Evolutionary conservation across 176 grass and related monocot species (phyloP).

Genomic region (Pontederia paniculata): DNA sequence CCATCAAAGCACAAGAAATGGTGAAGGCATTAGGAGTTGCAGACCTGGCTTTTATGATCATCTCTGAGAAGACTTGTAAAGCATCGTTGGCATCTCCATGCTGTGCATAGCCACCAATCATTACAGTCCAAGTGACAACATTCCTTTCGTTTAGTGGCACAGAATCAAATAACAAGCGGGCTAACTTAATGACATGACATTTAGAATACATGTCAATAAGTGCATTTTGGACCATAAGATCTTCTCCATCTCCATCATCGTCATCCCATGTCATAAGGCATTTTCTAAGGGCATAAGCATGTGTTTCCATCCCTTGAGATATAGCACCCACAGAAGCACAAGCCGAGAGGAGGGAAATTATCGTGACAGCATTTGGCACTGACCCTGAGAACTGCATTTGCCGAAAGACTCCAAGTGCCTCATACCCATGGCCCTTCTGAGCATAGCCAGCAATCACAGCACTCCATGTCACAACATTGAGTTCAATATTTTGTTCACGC

Average conservation of each 20-base stretch:
- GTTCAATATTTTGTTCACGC: conserved; percentile 42
- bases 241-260: conserved; percentile 28
- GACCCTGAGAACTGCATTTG: conserved; percentile 52
- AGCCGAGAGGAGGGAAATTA: conserved; percentile 71
- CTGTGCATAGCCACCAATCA: conserved; percentile 84
- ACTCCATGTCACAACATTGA: conserved; percentile 67
- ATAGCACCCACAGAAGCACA: conserved; percentile 67
- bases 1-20: conserved; percentile 73
- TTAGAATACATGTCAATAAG: conserved; percentile 94
- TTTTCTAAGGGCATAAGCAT: conserved; percentile 70
- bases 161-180: conserved; percentile 48
- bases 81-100: conserved; percentile 65
- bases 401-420: conserved; percentile 47
- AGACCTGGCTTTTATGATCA: conserved; percentile 36
- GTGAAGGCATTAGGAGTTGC: conserved; percentile 60
- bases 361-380: conserved; percentile 60
- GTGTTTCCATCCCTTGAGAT: conserved; percentile 58
- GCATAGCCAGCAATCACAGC: conserved; percentile 72
- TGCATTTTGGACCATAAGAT: conserved; percentile 66
- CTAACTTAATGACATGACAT: conserved; percentile 47
- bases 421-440: conserved; percentile 51
- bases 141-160: conserved; percentile 43
- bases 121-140: conserved; percentile 89
- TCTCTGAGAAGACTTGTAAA: conserved; percentile 47
- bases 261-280: conserved; percentile 32